Evolutionary conservation across 2,329 filamentous ascomycete genomes (phyloP), one percentile per base, ranked within the genome.

Genomic region (Cladosporium sphaerospermum): DNA sequence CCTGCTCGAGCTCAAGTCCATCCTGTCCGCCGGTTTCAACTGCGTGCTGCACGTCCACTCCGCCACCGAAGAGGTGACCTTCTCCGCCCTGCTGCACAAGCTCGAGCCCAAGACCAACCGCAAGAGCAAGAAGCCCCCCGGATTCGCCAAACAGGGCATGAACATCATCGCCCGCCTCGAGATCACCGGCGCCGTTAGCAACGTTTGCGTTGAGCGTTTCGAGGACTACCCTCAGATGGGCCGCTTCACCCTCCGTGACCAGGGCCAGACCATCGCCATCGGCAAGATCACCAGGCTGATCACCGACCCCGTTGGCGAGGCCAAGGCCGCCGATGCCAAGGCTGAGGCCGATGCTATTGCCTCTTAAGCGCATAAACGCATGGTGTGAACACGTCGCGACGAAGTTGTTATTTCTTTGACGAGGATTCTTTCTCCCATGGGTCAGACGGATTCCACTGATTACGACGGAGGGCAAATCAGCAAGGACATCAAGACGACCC

Each of bases 201-300:
- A 47, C 43, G 89, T 99, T 34, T 97, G 95, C 71, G 84, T 97
- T 23, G 93, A 99, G 75, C 83, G 80, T 58, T 99, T 96, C 64
- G 91, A 96, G 67, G 92, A 97, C 68, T 96, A 97, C 73, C 85
- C 91, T 56, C 93, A 97, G 73, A 81, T 96, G 72, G 90, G 90
- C 65, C 84, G 90, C 41, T 95, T 95, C 72, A 95, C 90, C 14
- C 79, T 95, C 51, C 79, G 90, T 79, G 90, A 68, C 52, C 67
- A 97, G 85, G 93, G 93, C 64, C 92, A 97, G 87, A 99, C 93
- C 0, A 96, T 99, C 76, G 93, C 93, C 53, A 99, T 99, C 75
- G 93, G 93, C 67, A 99, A 99, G 82, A 95, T 99, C 71, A 96
- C 89, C 56, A 96, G 91, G 80, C 81, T 99, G 56, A 82, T 88